Conservation (phyloP, 768 basidiomycete genomes). For the Grammothele lineata region DNA sequence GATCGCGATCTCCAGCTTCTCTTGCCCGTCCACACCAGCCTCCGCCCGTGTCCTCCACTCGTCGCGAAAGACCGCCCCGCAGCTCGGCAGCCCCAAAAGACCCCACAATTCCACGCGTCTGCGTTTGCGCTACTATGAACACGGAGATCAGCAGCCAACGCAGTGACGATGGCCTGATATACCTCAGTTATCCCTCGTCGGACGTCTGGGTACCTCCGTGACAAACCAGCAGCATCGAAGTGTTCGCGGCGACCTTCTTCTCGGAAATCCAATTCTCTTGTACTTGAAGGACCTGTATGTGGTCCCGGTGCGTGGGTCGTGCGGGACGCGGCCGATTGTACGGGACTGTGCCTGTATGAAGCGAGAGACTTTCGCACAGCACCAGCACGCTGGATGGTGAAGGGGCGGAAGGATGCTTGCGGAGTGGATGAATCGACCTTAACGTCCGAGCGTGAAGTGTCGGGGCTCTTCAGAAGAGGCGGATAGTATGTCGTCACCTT, state of each 20-base stretch:
- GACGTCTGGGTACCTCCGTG: slow-evolving; percentile 4
- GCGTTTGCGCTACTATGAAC: slow-evolving; percentile 28
- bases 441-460: no score
- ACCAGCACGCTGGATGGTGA: slow-evolving; percentile 2
- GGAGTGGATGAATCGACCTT: neutral
- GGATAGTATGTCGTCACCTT: no score
- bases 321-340: no score
- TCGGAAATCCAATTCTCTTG: no score
- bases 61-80: slow-evolving; percentile 26
- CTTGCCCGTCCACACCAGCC: no score
- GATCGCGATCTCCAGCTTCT: no score
- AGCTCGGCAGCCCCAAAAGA: slow-evolving; percentile 24
- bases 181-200: slow-evolving; percentile 12
- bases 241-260: no score
- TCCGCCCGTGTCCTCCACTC: no score
- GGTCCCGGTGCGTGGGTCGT: no score
- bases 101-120: slow-evolving; percentile 20
- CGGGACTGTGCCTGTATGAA: neutral
- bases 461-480: no score
- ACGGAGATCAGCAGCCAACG: neutral
- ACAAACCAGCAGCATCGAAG: no score
- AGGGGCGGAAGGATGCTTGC: neutral
- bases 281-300: no score
- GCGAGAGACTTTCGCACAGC: slow-evolving; percentile 1
- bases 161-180: neutral